Conservation (phyloP, 495 filamentous ascomycete species). For the Trypethelium eluteriae region DNA sequence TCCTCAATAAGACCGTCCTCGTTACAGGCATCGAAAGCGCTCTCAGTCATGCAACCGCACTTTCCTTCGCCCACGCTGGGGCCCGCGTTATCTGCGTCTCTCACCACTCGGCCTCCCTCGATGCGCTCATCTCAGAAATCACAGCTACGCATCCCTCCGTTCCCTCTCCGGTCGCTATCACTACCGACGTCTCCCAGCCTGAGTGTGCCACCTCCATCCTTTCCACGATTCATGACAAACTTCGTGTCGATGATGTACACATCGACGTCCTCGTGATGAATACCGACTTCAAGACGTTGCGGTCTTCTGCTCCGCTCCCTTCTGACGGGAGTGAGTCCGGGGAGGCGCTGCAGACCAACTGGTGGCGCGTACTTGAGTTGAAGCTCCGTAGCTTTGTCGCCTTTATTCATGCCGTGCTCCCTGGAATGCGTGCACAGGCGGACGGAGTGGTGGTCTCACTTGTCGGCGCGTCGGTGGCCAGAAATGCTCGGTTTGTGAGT, state of each 20-base stretch:
- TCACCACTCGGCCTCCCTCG: neutral
- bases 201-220: neutral
- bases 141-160: neutral
- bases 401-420: constrained; percentile 19
- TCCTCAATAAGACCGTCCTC: neutral
- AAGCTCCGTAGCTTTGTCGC: constrained; percentile 20
- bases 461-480: constrained; percentile 3
- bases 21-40: neutral
- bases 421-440: constrained; percentile 18
- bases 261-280: constrained; percentile 22
- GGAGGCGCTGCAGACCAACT: constrained; percentile 15
- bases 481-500: constrained; percentile 13
- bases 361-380: constrained; percentile 24
- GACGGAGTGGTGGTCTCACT: constrained; percentile 18
- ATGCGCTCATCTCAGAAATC: neutral
- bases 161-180: neutral
- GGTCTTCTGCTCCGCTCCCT: neutral
- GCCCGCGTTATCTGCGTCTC: neutral
- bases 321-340: constrained; percentile 3
- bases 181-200: neutral
- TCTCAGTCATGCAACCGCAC: neutral
- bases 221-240: neutral
- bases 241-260: neutral
- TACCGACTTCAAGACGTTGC: constrained; percentile 11
- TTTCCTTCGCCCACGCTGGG: neutral